These are phyloP conservation scores for Pyrenula aspistea DNA, from an alignment of 495 filamentous ascomycete species.

Conservation along the genomic window DNA sequence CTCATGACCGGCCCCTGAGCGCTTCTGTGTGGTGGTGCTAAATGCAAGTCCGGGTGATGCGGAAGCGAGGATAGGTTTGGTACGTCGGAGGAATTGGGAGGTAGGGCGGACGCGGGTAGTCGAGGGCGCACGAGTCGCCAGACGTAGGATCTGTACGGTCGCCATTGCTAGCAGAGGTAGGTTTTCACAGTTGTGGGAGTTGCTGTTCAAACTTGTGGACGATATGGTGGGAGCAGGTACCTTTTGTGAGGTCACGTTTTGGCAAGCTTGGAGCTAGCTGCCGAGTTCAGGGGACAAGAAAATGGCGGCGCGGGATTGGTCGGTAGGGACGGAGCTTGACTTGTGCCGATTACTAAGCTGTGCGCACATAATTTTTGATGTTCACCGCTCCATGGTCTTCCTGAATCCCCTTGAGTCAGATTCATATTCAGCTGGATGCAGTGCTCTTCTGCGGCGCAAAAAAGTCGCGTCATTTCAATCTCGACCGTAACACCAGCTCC, in stretches of 20 bases:
- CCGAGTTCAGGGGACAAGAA: neutral
- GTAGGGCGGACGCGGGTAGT: conserved; percentile 57
- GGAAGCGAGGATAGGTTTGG: conserved; percentile 29
- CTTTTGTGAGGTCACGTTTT: neutral
- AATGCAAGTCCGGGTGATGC: conserved; percentile 33
- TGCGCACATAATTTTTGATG: neutral
- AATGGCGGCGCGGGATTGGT: neutral
- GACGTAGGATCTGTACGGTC: neutral
- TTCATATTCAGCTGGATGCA: no score
- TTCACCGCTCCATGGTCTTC: no score
- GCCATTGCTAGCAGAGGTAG: neutral
- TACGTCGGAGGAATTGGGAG: conserved; percentile 51
- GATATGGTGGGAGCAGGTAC: neutral
- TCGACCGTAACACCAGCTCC: neutral
- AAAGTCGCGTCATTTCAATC: neutral
- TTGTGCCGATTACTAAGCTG: neutral
- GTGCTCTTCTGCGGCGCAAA: no score
- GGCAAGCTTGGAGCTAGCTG: neutral
- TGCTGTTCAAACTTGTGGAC: no score
- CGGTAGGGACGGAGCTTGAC: neutral
- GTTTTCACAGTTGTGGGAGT: neutral
- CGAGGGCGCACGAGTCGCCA: conserved; percentile 29
- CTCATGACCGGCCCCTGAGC: conserved; percentile 49
- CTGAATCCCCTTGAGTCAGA: no score
- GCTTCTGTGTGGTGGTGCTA: conserved; percentile 50